Evolutionary conservation across 2,329 filamentous ascomycete species (phyloP), one percentile per base, ranked within the genome.

Genomic region (Ilyonectria mors-panacis): DNA sequence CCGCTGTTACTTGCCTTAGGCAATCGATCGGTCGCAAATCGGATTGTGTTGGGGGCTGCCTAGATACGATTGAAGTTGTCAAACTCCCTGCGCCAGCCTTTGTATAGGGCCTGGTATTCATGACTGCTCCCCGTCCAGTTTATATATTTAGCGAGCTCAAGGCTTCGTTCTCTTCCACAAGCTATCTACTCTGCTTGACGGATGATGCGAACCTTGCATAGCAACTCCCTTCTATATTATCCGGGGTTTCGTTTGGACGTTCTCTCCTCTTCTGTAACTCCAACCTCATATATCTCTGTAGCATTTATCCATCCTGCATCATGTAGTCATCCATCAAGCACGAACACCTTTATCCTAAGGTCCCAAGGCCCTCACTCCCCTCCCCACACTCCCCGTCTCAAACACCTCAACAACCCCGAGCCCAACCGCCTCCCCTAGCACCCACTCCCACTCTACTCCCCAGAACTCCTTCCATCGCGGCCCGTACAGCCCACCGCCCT

Each of bases 371-470:
- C 89, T 84, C 65, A 93, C 86, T 12, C 89, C 92, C 66, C 87
- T 84, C 1, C 92, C 92, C n/a, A 94, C 91, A 73, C 89, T 92
- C 15, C 90, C 85, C 13, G 92, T 94, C 75, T 93, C 88, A 78
- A 95, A 95, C 15, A 93, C 81, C 79, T 95, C 92, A 4, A 94
- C 86, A 17, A 91, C 76, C 1, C 93, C 93, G 30, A 89, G 84
- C 0, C 92, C 93, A 26, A 93, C 84, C 48, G 91, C 92, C 78
- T 94, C 92, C 45, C 87, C 89, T 47, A 94, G 77, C 17, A 93
- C 84, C 91, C 91, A 94, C 65, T 91, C 87, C 78, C 94, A 94
- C 48, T 86, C 81, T 67, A 94, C 79, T 0, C 93, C 93, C 74
- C 88, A 88, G 69, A 93, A 93, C 33, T 88, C 85, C 76, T 86